Conservation (phyloP, 495 filamentous ascomycete species). For the Podospora bellae-mahoneyi region DNA sequence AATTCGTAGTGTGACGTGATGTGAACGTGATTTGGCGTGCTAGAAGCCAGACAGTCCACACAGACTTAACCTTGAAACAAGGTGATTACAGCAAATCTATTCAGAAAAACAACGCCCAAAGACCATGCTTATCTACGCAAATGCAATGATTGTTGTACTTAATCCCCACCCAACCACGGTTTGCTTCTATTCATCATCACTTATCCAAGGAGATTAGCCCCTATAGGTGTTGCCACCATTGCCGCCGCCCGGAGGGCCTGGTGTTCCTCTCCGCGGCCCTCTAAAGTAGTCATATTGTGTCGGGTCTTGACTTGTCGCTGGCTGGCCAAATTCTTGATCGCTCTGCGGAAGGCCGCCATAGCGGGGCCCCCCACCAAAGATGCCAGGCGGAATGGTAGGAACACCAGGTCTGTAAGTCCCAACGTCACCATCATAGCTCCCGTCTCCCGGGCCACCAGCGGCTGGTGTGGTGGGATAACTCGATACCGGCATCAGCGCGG, state of each 20-base stretch:
- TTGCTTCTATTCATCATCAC: background rate
- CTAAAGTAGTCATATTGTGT: constrained; percentile 39
- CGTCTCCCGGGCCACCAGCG: constrained; percentile 31
- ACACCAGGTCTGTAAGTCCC: constrained; percentile 19
- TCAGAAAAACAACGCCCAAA: background rate
- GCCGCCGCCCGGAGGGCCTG: constrained; percentile 6
- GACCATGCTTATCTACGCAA: background rate
- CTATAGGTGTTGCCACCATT: constrained; percentile 13
- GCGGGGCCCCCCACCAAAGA: constrained; percentile 24
- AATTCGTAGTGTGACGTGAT: background rate
- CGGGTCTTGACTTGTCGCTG: constrained; percentile 20
- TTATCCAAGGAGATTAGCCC: background rate
- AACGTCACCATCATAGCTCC: constrained; percentile 28
- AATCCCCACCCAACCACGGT: background rate
- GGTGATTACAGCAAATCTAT: background rate
- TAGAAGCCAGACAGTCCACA: background rate
- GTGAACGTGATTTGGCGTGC: background rate
- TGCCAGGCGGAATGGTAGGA: constrained; percentile 11
- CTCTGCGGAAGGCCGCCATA: constrained; percentile 52
- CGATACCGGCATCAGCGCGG: constrained; percentile 40
- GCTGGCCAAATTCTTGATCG: constrained; percentile 37
- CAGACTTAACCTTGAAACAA: background rate
- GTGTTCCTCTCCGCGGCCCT: constrained; percentile 19
- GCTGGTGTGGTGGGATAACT: constrained; percentile 24
- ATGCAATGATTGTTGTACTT: background rate